These are phyloP conservation scores for Cylindrotheca closterium DNA, from an alignment of 108 stramenopile species.

Conservation along the genomic window DNA sequence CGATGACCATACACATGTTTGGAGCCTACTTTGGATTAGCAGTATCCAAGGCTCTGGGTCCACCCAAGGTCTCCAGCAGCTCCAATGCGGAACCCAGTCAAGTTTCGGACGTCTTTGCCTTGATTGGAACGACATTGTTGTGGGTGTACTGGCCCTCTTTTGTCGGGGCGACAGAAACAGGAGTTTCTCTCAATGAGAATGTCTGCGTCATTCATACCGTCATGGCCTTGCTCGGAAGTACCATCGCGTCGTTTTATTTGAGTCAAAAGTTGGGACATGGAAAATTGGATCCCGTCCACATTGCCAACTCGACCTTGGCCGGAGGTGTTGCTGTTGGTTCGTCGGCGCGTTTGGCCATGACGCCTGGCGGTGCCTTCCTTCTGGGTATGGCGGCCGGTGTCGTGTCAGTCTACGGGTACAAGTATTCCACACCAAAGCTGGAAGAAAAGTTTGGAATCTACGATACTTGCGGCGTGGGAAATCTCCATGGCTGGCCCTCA, in stretches of 20 bases:
- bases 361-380: constrained; percentile 30
- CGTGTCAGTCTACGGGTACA: constrained; percentile 36
- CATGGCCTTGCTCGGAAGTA: constrained; percentile 38
- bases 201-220: constrained; percentile 47
- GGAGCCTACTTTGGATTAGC: constrained; percentile 66
- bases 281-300: constrained; percentile 48
- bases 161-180: constrained; percentile 41
- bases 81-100: not conserved
- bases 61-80: constrained; percentile 1
- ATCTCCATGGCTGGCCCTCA: constrained; percentile 40
- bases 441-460: constrained; percentile 30
- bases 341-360: constrained; percentile 36
- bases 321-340: constrained; percentile 61
- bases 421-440: constrained; percentile 18
- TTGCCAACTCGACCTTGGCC: constrained; percentile 58
- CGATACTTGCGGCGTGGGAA: constrained; percentile 47
- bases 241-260: constrained; percentile 35
- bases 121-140: constrained; percentile 53
- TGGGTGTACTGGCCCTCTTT: constrained; percentile 70
- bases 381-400: constrained; percentile 27
- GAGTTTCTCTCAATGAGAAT: constrained; percentile 13
- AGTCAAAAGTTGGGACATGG: constrained; percentile 20
- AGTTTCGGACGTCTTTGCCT: constrained; percentile 40
- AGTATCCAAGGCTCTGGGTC: constrained; percentile 29
- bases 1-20: constrained; percentile 51